These are phyloP conservation scores for Yarrowia hollandica DNA, from an alignment of 805 yeast species.

Conservation along the genomic window DNA sequence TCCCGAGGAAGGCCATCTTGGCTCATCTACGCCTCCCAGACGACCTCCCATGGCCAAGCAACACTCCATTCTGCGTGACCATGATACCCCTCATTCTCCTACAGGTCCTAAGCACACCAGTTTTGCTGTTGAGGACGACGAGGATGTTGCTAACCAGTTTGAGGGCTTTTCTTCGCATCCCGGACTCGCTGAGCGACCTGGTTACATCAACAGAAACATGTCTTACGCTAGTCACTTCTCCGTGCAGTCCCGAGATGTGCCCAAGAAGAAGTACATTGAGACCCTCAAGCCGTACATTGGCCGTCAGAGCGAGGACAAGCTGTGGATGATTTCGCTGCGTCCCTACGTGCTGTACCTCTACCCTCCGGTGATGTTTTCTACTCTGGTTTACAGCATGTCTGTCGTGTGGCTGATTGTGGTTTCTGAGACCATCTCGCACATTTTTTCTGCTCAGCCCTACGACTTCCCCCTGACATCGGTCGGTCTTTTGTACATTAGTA, in stretches of 20 bases:
- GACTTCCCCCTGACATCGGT: conserved; percentile 49
- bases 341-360: conserved; percentile 53
- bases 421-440: conserved; percentile 55
- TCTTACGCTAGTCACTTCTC: not conserved
- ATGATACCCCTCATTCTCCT: not conserved
- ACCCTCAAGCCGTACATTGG: conserved; percentile 51
- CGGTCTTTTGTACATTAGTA: conserved; percentile 56
- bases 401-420: conserved; percentile 66
- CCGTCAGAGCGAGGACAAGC: conserved; percentile 50
- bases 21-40: conserved; percentile 14
- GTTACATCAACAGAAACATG: not conserved
- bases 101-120: not conserved
- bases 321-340: conserved; percentile 57
- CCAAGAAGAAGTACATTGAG: conserved; percentile 38
- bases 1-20: conserved; percentile 3
- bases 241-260: not conserved
- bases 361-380: conserved; percentile 54
- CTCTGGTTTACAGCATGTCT: conserved; percentile 55
- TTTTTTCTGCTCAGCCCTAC: conserved; percentile 51
- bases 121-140: conserved; percentile 1
- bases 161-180: not conserved
- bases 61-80: conserved; percentile 12
- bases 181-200: not conserved
- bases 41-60: not conserved
- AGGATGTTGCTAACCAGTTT: not conserved